phyloP scores from a whole-genome alignment of 305 asterid genomes.

The Fraxinus dipetala region DNA sequence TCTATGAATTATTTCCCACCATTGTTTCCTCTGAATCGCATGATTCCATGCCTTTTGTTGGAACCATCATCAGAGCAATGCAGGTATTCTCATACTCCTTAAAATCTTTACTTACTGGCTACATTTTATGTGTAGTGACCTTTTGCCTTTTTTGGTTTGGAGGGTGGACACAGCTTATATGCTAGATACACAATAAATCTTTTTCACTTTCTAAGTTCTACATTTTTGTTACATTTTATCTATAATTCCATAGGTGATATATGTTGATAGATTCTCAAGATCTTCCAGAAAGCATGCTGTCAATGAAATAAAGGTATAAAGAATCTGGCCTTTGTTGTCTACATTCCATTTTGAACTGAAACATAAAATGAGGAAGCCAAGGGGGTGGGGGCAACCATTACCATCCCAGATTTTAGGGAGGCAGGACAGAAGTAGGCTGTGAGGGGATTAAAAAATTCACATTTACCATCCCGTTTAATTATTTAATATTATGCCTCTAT shows the following conservation, averaged over 20 bases:
- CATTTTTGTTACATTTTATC: slow-evolving; percentile 6
- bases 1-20: slow-evolving; percentile 91
- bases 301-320: slow-evolving; percentile 90
- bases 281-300: slow-evolving; percentile 89
- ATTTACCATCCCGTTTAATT: not conserved
- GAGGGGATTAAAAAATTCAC: not conserved
- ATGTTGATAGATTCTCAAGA: slow-evolving; percentile 86
- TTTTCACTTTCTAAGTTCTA: slow-evolving; percentile 4
- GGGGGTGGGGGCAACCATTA: not conserved
- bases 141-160: not conserved
- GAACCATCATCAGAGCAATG: slow-evolving; percentile 98
- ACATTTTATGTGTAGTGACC: not conserved
- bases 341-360: slow-evolving; percentile 8
- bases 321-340: slow-evolving; percentile 26
- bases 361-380: slow-evolving; percentile 1
- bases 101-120: not conserved
- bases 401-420: not conserved
- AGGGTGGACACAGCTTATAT: not conserved
- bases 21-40: slow-evolving; percentile 92
- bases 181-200: not conserved
- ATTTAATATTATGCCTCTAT: not conserved
- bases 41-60: slow-evolving; percentile 97
- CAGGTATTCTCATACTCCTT: slow-evolving; percentile 54
- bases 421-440: not conserved
- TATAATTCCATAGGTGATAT: slow-evolving; percentile 62